A percentile compares a stretch with the other conserved stretches of the same genome.
Conservation (phyloP, 805 yeast genomes). For the Cyberlindnera maritima region DNA sequence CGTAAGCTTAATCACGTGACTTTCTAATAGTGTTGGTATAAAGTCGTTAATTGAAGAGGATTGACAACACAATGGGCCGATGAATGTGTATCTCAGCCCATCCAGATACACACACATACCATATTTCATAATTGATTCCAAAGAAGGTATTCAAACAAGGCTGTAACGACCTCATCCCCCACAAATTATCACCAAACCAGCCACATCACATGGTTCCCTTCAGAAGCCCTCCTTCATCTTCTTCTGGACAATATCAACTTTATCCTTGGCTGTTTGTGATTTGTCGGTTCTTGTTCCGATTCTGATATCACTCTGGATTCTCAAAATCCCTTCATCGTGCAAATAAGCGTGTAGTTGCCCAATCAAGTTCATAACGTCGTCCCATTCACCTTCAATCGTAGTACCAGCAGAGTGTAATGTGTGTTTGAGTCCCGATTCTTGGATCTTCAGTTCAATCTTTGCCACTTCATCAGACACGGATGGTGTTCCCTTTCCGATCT, state of each 20-base stretch:
- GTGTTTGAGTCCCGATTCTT: slow-evolving; percentile 59
- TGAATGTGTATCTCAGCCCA: too few species aligned
- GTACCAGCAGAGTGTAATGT: slow-evolving; percentile 91
- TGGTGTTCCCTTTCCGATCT: slow-evolving; percentile 76
- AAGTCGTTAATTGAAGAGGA: too few species aligned
- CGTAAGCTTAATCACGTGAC: too few species aligned
- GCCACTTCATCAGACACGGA: slow-evolving; percentile 84
- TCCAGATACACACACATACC: too few species aligned
- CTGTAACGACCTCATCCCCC: background rate
- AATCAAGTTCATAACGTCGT: slow-evolving; percentile 74
- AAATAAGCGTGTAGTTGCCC: slow-evolving; percentile 74
- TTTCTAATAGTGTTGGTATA: too few species aligned
- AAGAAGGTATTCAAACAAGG: too few species aligned
- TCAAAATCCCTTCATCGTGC: slow-evolving; percentile 67
- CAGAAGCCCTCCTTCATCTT: slow-evolving; percentile 35
- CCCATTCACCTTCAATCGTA: slow-evolving; percentile 91
- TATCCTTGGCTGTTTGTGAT: slow-evolving; percentile 67
- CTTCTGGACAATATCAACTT: slow-evolving; percentile 59
- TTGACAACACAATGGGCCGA: too few species aligned
- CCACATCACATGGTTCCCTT: background rate
- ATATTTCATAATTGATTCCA: too few species aligned
- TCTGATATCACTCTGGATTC: slow-evolving; percentile 84
- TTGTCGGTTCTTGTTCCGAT: slow-evolving; percentile 85
- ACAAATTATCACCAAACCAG: background rate
- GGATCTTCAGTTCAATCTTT: slow-evolving; percentile 59